Evolutionary conservation across 805 yeast genomes (phyloP).

Genomic region (Ogataea methylovora): DNA sequence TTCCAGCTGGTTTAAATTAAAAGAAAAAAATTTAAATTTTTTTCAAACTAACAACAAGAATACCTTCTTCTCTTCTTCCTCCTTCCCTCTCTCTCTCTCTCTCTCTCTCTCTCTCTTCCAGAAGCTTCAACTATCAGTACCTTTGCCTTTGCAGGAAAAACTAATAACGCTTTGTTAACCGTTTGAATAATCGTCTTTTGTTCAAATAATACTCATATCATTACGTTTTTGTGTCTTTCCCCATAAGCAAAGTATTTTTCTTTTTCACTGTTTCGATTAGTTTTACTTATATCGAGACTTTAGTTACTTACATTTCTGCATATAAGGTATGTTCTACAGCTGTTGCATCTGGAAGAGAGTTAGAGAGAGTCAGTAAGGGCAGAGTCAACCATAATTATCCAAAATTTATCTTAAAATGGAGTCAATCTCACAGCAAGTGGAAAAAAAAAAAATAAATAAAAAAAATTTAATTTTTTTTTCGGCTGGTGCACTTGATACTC

Average conservation of each 20-base stretch:
- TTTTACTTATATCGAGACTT: not conserved
- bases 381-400: no score
- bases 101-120: slow-evolving; percentile 34
- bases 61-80: slow-evolving; percentile 10
- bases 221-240: no score
- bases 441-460: no score
- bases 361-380: not conserved
- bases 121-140: slow-evolving; percentile 20
- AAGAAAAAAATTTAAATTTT: no score
- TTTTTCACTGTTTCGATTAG: not conserved
- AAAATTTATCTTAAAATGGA: no score
- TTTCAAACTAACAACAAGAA: no score
- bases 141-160: slow-evolving; percentile 2
- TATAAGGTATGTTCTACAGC: not conserved
- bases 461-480: no score
- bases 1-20: no score
- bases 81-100: slow-evolving; percentile 18
- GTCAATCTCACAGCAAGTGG: no score
- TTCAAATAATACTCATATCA: no score
- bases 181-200: not conserved
- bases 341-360: slow-evolving; percentile 1
- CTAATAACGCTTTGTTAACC: not conserved
- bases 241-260: not conserved
- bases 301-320: not conserved
- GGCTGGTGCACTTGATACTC: no score